These are phyloP conservation scores for Penicillium sp. DNA, from an alignment of 2,329 filamentous ascomycete species.

Conservation along the genomic window DNA sequence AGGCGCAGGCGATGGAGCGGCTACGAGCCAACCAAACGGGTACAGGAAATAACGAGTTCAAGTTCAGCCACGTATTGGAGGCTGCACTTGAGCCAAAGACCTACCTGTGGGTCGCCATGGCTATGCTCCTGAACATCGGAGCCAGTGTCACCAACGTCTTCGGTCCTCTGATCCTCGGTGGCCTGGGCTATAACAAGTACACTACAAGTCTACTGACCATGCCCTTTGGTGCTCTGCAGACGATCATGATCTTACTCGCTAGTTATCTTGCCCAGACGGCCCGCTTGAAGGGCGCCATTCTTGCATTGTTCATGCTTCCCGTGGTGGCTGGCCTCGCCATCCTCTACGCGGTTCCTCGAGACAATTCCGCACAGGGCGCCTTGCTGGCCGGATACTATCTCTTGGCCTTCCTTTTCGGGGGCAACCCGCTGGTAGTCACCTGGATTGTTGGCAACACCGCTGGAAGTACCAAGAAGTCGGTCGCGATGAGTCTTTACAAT, in stretches of 20 bases:
- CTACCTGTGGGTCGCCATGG: constrained; percentile 64
- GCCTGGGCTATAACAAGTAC: constrained; percentile 63
- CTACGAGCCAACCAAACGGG: constrained; percentile 57
- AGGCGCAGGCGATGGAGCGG: constrained; percentile 52
- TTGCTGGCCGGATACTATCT: constrained; percentile 67
- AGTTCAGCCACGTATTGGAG: constrained; percentile 50
- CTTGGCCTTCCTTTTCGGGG: constrained; percentile 67
- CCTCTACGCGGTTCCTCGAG: constrained; percentile 58
- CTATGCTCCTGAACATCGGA: constrained; percentile 66
- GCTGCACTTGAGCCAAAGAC: constrained; percentile 51
- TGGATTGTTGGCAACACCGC: constrained; percentile 73
- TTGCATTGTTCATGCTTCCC: constrained; percentile 59
- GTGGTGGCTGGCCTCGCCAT: constrained; percentile 63
- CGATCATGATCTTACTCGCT: constrained; percentile 60
- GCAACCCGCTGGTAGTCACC: constrained; percentile 66
- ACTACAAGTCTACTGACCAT: constrained; percentile 66
- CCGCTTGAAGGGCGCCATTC: constrained; percentile 60
- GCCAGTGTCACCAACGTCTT: constrained; percentile 67
- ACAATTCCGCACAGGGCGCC: constrained; percentile 47
- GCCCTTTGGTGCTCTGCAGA: constrained; percentile 66
- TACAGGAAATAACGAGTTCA: constrained; percentile 51
- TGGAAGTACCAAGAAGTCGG: constrained; percentile 68
- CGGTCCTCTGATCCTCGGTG: constrained; percentile 64
- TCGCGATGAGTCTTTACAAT: constrained; percentile 67
- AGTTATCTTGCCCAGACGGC: constrained; percentile 63